Base-by-base conservation (phyloP, 768 basidiomycete species). In the Suillus paluster region DNA sequence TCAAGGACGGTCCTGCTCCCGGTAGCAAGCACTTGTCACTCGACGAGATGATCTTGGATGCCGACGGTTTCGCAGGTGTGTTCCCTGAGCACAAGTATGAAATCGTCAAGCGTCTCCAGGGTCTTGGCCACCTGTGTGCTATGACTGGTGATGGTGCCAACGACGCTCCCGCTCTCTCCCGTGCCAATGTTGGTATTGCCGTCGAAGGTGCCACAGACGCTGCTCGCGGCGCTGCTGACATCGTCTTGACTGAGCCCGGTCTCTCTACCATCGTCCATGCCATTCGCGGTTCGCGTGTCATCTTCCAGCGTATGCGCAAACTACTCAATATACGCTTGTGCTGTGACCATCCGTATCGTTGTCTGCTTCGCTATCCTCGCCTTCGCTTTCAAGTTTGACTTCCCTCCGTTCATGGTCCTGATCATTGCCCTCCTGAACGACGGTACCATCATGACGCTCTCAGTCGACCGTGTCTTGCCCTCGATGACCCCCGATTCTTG, bases 131-230 rank as follows among this genome's bases (percentile, higher is more conserved):
- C 78, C 80, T 97, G 63, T 94, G 92, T 77, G 97, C 97, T 62
- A 99, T 99, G 97, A 99, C 97, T 75, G 97, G 97, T 85, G 97
- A 98, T 71, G 97, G 97, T 86, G 97, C 97, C 73, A 99, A 98
- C 76, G 96, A 99, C 66, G 97, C 97, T 60, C 97, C 97, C 58
- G 97, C 97, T 72, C 84, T 99, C 44, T 97, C 96, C 63, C 94
- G 96, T 74, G 97, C 96, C 76, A 99, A 99, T 76, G 97, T 99
- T 72, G 97, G 97, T 90, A 98, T 99, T 65, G 97, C 97, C 65
- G 97, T 99, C 72, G 96, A 99, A 77, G 97, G 97, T 87, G 95
- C 97, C 61, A 99, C 97, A 39, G 97, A 99, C 70, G 97, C 97
- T 69, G 97, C 97, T 69, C 94, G 97, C 78, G 95, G 96, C 77